Base-by-base conservation (phyloP, 2,329 filamentous ascomycete genomes). In the Aciculosporium take region DNA sequence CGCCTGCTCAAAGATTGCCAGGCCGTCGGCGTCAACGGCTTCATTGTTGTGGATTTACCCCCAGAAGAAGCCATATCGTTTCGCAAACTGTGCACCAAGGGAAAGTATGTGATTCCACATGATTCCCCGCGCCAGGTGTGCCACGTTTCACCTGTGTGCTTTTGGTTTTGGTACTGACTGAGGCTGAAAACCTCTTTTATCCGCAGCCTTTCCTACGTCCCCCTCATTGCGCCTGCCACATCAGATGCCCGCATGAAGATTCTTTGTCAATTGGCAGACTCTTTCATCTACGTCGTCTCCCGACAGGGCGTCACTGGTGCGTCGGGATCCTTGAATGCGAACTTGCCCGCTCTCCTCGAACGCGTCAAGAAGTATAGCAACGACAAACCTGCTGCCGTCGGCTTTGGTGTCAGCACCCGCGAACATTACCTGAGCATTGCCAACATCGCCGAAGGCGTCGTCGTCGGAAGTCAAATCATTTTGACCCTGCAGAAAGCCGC, bases 251-350 rank as follows among this genome's bases (percentile, higher is more conserved):
- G 91, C 55, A 94, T 98, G 88, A 89, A 84, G 65, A 74, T 95
- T 31, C 80, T 98, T 10, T 98, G 91, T 74, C 79, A 85, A 60
- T 89, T 98, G 48, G 91, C 91, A 56, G 89, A 96, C 64, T 95
- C 88, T 3, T 98, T 96, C 68, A 94, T 98, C 65, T 98, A 98
- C 60, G 88, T 98, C 46, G 91, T 98, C 42, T 96, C 89, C 21
- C 76, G 89, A 53, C 93, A 94, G 82, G 91, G 91, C 53, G 89
- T 96, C 43, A 98, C 91, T 8, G 91, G 91, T 53, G 91, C 87
- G 12, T 81, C 79, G 1, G 88, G 88, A 27, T 79, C 78, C 21
- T 66, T 98, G 54, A 94, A 85, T 61, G 71, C 79, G 34, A 80
- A 82, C 44, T 74, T 98, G 27, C 86, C 88, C 12, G 79, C 83